phyloP scores from a whole-genome alignment of 805 yeast species.

The Sugiyamaella mastotermitis region DNA sequence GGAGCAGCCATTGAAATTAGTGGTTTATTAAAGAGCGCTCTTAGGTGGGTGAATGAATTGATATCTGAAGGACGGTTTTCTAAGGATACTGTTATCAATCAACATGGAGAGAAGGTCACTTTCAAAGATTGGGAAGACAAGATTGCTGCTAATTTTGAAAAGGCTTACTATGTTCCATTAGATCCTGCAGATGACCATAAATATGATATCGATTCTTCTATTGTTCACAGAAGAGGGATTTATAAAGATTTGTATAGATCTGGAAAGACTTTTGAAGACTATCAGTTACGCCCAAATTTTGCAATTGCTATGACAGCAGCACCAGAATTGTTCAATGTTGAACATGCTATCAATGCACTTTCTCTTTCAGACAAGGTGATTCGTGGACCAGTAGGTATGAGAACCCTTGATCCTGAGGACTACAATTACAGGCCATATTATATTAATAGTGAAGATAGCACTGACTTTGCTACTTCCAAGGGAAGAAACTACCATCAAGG shows the following conservation, averaged over 20 bases:
- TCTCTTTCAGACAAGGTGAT: conserved; percentile 63
- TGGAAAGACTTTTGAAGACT: conserved; percentile 88
- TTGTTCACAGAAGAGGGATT: conserved; percentile 86
- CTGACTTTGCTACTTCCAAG: conserved; percentile 86
- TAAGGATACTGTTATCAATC: conserved; percentile 49
- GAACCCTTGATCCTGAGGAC: conserved; percentile 89
- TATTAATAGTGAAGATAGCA: conserved; percentile 68
- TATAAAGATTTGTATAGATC: conserved; percentile 80
- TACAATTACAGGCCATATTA: conserved; percentile 89
- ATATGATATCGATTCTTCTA: conserved; percentile 53
- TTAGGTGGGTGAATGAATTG: conserved; percentile 70
- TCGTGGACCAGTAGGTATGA: conserved; percentile 88
- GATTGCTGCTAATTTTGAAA: conserved; percentile 69
- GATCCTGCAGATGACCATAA: conserved; percentile 54
- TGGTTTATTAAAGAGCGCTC: conserved; percentile 77
- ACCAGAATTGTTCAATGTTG: conserved; percentile 74
- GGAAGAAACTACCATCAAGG: conserved; percentile 98
- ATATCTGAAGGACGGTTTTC: conserved; percentile 49
- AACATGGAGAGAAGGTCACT: conserved; percentile 50
- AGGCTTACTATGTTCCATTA: conserved; percentile 67
- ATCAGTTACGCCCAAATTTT: conserved; percentile 87
- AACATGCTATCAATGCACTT: conserved; percentile 59
- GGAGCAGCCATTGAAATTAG: conserved; percentile 94
- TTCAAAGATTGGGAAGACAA: conserved; percentile 69
- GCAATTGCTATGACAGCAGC: conserved; percentile 92